Evolutionary conservation across 352 stramenopile species (phyloP).

Genomic region (Albugo laibachii): DNA sequence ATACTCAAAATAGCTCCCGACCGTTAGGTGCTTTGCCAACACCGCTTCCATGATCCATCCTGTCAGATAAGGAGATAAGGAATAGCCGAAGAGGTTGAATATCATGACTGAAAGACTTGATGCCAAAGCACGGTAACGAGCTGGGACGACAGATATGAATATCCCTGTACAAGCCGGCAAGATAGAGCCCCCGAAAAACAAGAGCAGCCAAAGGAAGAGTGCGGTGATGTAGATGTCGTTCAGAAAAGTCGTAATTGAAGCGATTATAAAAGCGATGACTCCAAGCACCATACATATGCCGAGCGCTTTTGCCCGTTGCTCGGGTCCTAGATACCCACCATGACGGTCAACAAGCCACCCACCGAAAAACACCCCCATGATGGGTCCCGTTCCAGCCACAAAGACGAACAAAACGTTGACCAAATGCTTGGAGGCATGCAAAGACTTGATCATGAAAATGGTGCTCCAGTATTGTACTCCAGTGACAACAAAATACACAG

Average conservation of each 20-base stretch:
- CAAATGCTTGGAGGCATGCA: slow-evolving; percentile 62
- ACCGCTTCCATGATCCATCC: slow-evolving; percentile 67
- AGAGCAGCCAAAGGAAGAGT: slow-evolving; percentile 49
- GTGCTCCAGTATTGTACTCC: slow-evolving; percentile 77
- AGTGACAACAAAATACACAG: slow-evolving; percentile 75
- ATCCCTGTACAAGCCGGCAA: slow-evolving; percentile 65
- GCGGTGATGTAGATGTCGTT: slow-evolving; percentile 54
- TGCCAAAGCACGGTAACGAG: slow-evolving; percentile 46
- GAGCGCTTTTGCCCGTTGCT: slow-evolving; percentile 50
- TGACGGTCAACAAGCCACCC: slow-evolving; percentile 59
- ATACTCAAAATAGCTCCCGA: slow-evolving; percentile 39
- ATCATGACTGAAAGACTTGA: slow-evolving; percentile 69
- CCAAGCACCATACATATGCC: slow-evolving; percentile 61
- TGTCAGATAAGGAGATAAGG: slow-evolving; percentile 55
- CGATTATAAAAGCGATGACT: slow-evolving; percentile 38
- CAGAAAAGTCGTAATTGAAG: slow-evolving; percentile 57
- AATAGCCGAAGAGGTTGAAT: slow-evolving; percentile 69
- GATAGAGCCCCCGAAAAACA: slow-evolving; percentile 70
- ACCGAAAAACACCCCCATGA: slow-evolving; percentile 65
- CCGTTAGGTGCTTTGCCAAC: slow-evolving; percentile 30
- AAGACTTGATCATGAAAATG: slow-evolving; percentile 77
- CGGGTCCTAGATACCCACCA: slow-evolving; percentile 55
- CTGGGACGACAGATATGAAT: slow-evolving; percentile 65
- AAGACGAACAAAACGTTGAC: slow-evolving; percentile 68
- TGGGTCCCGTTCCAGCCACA: slow-evolving; percentile 55